Conservation (phyloP, 345 rosid genomes). For the Melaleuca quinquenervia region DNA sequence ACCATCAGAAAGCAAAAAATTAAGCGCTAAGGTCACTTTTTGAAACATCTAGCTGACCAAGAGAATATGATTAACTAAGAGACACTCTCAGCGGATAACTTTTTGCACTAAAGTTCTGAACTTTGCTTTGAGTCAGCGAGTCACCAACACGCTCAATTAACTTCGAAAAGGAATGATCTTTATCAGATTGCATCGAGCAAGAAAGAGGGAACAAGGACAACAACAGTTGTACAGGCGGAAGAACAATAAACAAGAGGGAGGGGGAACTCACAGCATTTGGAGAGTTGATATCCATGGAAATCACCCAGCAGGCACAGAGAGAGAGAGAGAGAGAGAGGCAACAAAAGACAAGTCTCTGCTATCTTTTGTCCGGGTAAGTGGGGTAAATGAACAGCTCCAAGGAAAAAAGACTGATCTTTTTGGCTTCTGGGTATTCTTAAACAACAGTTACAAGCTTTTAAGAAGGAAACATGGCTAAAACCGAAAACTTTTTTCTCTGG, state of each 20-base stretch:
- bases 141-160: background rate
- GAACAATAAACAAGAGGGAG: background rate
- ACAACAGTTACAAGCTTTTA: background rate
- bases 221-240: background rate
- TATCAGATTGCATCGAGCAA: background rate
- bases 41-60: background rate
- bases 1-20: background rate
- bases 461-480: background rate
- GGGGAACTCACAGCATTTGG: background rate
- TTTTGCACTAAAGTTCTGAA: background rate
- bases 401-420: background rate
- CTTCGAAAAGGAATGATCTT: background rate
- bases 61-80: background rate
- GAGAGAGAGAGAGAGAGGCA: background rate
- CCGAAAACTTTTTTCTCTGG: background rate
- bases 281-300: background rate
- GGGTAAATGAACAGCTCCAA: background rate
- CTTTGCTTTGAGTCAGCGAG: background rate
- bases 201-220: background rate
- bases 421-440: background rate
- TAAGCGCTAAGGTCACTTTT: background rate
- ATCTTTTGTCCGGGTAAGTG: background rate
- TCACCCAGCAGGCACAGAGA: background rate
- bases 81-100: background rate
- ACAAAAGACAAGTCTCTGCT: background rate